These are phyloP conservation scores for Triangularia verruculosa DNA, from an alignment of 2,329 filamentous ascomycete species.

Conservation along the genomic window DNA sequence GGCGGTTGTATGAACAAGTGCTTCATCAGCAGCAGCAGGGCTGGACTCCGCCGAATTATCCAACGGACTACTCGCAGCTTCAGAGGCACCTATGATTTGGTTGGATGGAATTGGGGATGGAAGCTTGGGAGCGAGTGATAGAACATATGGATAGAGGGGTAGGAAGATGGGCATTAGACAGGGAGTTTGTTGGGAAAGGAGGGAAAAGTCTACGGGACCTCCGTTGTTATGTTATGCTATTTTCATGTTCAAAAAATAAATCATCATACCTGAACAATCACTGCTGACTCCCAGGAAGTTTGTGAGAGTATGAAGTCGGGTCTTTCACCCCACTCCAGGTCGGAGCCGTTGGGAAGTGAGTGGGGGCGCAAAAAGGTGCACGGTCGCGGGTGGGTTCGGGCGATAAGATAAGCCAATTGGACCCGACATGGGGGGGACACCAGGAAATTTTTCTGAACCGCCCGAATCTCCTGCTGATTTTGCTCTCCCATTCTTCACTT, in stretches of 20 bases:
- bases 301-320: not conserved
- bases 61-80: not conserved
- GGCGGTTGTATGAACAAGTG: not conserved
- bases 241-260: not conserved
- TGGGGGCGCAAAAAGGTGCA: not conserved
- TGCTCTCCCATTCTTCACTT: not conserved
- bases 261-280: not conserved
- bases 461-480: not conserved
- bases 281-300: not conserved
- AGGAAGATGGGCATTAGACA: not conserved
- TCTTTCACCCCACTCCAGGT: not conserved
- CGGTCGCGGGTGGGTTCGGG: not conserved
- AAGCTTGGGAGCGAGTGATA: not conserved
- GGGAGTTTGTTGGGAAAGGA: not conserved
- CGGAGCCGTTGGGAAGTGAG: not conserved
- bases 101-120: not conserved
- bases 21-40: not conserved
- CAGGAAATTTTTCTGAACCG: slow-evolving; percentile 7
- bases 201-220: not conserved
- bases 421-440: not conserved
- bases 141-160: not conserved
- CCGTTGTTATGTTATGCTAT: not conserved
- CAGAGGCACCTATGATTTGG: not conserved
- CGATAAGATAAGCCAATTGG: slow-evolving; percentile 10
- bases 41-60: not conserved